phyloP scores from a whole-genome alignment of 106 monocot genomes.

The Alisma plantagoaquatica region DNA sequence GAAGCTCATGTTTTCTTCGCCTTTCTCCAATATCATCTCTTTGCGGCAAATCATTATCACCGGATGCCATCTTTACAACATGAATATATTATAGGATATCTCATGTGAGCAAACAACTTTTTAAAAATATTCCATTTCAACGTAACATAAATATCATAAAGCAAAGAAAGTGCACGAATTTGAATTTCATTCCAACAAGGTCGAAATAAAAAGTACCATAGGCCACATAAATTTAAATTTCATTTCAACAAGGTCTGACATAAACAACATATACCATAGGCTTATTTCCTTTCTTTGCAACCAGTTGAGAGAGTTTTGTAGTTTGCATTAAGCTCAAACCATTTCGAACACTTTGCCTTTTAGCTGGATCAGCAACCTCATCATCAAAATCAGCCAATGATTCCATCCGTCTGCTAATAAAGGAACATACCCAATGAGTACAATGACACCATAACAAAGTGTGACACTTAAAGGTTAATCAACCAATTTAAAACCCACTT shows the following conservation, averaged over 20 bases:
- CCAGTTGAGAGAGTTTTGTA: conserved; percentile 21
- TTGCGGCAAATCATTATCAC: conserved; percentile 84
- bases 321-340: not conserved
- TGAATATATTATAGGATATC: conserved; percentile 2
- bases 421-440: not conserved
- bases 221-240: too few relatives aligned
- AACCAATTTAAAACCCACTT: too few relatives aligned
- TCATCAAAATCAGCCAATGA: conserved; percentile 70
- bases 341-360: not conserved
- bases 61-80: conserved; percentile 47
- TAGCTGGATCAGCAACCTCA: conserved; percentile 25
- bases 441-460: not conserved
- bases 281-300: conserved; percentile 29
- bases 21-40: conserved; percentile 90
- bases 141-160: not conserved
- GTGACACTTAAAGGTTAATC: not conserved
- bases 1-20: conserved; percentile 73
- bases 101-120: too few relatives aligned
- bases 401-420: conserved; percentile 24
- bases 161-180: not conserved
- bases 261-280: conserved; percentile 34
- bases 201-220: too few relatives aligned
- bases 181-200: too few relatives aligned
- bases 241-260: too few relatives aligned
- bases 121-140: not conserved